These are phyloP conservation scores for Xylaria sp. DNA, from an alignment of 2,329 filamentous ascomycete species.

Conservation along the genomic window DNA sequence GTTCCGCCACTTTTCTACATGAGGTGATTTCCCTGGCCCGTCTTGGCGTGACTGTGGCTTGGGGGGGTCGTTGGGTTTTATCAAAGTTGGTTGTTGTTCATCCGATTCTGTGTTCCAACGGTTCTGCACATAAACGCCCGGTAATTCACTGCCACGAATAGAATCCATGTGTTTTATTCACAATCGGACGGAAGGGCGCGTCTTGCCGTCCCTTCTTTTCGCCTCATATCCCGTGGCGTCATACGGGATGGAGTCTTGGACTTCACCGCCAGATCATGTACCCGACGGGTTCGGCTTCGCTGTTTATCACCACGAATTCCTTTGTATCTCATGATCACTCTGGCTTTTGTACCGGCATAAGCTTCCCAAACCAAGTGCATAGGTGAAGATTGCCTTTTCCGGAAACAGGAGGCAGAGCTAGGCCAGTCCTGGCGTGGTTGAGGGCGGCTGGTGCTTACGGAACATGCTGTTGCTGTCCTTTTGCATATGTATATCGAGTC, in stretches of 20 bases:
- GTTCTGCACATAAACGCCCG: conserved; percentile 17
- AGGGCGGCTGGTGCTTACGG: conserved; percentile 27
- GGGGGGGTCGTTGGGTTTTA: not conserved
- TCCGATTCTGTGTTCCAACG: conserved; percentile 18
- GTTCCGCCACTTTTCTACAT: no score
- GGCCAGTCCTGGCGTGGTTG: not conserved
- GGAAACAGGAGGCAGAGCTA: conserved; percentile 3
- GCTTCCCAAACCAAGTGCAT: conserved; percentile 10
- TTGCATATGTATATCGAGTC: conserved; percentile 30
- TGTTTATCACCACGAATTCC: conserved; percentile 8
- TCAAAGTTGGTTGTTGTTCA: not conserved
- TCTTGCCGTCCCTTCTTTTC: not conserved
- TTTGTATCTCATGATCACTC: conserved; percentile 5
- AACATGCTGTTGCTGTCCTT: conserved; percentile 18
- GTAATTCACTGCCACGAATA: not conserved
- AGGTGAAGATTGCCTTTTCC: conserved; percentile 7
- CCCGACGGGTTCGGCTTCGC: conserved; percentile 6
- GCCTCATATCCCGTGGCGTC: not conserved
- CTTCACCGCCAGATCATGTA: conserved; percentile 1
- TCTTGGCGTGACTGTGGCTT: conserved; percentile 28
- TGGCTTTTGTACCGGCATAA: conserved; percentile 5
- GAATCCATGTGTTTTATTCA: not conserved
- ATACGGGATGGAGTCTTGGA: conserved; percentile 1
- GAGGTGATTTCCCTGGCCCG: conserved; percentile 9
- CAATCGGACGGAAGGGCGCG: not conserved